A percentile compares a stretch with the other conserved stretches of the same genome.
Evolutionary conservation across 2,329 filamentous ascomycete species (phyloP).

Genomic region (Ceratocystis cubensis): DNA sequence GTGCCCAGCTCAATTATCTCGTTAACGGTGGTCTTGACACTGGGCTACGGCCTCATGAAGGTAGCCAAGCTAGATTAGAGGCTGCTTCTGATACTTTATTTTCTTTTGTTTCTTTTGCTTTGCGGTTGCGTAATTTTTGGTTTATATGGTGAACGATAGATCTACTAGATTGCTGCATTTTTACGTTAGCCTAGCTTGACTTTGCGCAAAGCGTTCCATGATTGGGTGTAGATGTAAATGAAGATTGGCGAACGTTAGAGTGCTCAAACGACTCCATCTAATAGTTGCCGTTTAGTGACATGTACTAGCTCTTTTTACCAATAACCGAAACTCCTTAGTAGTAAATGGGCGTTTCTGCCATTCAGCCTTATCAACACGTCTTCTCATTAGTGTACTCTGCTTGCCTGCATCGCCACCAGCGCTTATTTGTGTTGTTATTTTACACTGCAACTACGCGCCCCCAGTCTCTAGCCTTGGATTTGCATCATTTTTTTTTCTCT

Average conservation of each 20-base stretch:
- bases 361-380: not conserved
- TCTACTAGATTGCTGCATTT: not conserved
- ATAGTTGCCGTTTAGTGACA: not conserved
- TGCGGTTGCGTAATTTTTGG: not conserved
- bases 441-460: not conserved
- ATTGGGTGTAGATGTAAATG: not conserved
- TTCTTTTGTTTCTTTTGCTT: not conserved
- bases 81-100: conserved; percentile 14
- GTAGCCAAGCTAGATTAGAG: conserved; percentile 48
- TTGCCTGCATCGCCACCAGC: not conserved
- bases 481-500: no score
- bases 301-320: conserved; percentile 3
- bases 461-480: no score
- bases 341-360: not conserved
- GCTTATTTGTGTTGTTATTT: not conserved
- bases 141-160: not conserved
- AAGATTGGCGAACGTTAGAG: not conserved
- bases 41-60: conserved; percentile 86
- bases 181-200: not conserved
- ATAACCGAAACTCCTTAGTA: not conserved
- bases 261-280: not conserved
- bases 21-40: conserved; percentile 67
- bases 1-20: conserved; percentile 76
- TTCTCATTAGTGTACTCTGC: not conserved
- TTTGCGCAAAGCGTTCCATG: not conserved